Conservation (phyloP, 371 early-diverging fungal genomes). For the Vairimorpha necatrix region DNA sequence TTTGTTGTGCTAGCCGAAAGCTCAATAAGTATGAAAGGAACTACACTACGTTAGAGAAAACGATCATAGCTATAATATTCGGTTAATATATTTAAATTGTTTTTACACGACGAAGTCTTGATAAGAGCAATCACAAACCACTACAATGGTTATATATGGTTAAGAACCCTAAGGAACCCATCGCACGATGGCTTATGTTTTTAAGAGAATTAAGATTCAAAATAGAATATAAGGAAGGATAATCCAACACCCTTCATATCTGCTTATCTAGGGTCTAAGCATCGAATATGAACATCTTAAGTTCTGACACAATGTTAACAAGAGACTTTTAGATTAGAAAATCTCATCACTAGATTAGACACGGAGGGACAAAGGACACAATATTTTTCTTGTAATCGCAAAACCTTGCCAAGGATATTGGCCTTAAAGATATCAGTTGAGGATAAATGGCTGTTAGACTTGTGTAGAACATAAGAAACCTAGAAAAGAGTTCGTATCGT, state of each 20-base stretch:
- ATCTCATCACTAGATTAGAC: not conserved
- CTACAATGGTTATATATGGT: not conserved
- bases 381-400: not conserved
- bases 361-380: not conserved
- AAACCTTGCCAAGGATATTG: not conserved
- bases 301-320: no score
- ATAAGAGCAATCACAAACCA: constrained; percentile 22
- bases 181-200: not conserved
- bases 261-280: no score
- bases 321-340: not conserved
- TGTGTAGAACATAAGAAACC: not conserved
- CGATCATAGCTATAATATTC: constrained; percentile 1
- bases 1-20: not conserved
- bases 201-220: constrained; percentile 8
- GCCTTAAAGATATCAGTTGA: not conserved
- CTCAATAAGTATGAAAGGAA: constrained; percentile 11
- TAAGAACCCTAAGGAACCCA: not conserved
- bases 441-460: not conserved
- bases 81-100: constrained; percentile 15
- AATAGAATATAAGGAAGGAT: constrained; percentile 2
- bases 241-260: no score
- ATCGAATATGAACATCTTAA: no score
- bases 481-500: not conserved
- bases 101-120: constrained; percentile 14
- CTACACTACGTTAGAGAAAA: constrained; percentile 7